Conservation (phyloP, 2,329 filamentous ascomycete species). For the Exserohilum turcica region DNA sequence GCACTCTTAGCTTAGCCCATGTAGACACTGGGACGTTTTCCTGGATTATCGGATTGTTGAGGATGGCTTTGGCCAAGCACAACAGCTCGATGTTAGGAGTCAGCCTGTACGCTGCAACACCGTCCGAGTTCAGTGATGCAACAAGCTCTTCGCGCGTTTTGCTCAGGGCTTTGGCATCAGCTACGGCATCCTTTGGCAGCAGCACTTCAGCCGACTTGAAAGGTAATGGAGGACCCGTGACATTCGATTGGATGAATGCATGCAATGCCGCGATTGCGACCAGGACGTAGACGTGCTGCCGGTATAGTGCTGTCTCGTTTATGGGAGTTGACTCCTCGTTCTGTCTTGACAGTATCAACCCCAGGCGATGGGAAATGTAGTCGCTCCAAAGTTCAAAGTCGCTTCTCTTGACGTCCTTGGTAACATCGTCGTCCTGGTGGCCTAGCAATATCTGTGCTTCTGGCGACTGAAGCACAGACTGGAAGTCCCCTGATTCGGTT, state of each 20-base stretch:
- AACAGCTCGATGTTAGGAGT: slow-evolving; percentile 86
- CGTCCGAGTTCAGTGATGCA: slow-evolving; percentile 75
- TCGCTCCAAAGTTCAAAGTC: slow-evolving; percentile 53
- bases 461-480: slow-evolving; percentile 45
- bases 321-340: slow-evolving; percentile 28
- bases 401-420: slow-evolving; percentile 35
- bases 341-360: slow-evolving; percentile 43
- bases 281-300: slow-evolving; percentile 54
- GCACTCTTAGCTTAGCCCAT: slow-evolving; percentile 72
- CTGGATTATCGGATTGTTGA: slow-evolving; percentile 56
- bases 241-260: slow-evolving; percentile 82
- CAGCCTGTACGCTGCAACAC: slow-evolving; percentile 82
- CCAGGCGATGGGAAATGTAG: slow-evolving; percentile 52
- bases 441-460: slow-evolving; percentile 52
- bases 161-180: slow-evolving; percentile 42
- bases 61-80: slow-evolving; percentile 69
- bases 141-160: slow-evolving; percentile 63
- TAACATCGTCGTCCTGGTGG: slow-evolving; percentile 42
- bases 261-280: slow-evolving; percentile 73
- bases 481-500: slow-evolving; percentile 52
- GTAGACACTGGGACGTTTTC: slow-evolving; percentile 53
- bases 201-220: slow-evolving; percentile 59
- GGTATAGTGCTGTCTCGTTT: slow-evolving; percentile 46
- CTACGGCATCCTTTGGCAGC: slow-evolving; percentile 55
- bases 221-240: slow-evolving; percentile 81